Conservation (phyloP, 2,329 filamentous ascomycete genomes). For the Lasiodiplodia gonubiensis region DNA sequence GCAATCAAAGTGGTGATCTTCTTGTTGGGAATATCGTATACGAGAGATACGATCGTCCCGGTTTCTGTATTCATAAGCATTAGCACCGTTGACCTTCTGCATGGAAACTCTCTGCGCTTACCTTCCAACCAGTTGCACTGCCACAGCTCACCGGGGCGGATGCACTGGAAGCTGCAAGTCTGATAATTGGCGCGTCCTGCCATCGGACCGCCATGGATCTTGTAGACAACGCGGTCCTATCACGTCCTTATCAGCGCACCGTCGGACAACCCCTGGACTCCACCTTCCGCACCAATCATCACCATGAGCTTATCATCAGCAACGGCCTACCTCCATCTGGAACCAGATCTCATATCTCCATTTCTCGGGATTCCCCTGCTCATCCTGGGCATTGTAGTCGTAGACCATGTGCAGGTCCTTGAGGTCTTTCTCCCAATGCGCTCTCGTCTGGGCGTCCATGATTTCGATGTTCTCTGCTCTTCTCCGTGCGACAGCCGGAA, state of each 20-base stretch:
- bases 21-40: conserved; percentile 59
- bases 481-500: neutral
- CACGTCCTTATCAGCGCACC: conserved; percentile 2
- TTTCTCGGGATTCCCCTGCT: conserved; percentile 58
- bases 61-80: conserved; percentile 50
- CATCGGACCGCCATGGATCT: conserved; percentile 67
- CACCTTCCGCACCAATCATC: conserved; percentile 31
- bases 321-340: conserved; percentile 49
- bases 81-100: neutral
- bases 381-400: conserved; percentile 59
- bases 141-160: conserved; percentile 64
- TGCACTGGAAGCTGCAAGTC: conserved; percentile 62
- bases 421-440: conserved; percentile 57
- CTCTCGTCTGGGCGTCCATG: conserved; percentile 16
- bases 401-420: conserved; percentile 62
- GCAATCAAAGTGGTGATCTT: conserved; percentile 60
- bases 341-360: conserved; percentile 70
- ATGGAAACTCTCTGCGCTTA: neutral
- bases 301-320: neutral
- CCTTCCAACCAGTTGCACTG: conserved; percentile 65
- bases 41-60: conserved; percentile 61
- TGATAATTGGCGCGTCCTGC: conserved; percentile 61
- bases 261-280: neutral
- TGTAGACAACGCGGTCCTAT: conserved; percentile 58
- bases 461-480: neutral